Base-by-base conservation (phyloP, 108 stramenopile genomes). In the Phaeodactylum tricornutum region DNA sequence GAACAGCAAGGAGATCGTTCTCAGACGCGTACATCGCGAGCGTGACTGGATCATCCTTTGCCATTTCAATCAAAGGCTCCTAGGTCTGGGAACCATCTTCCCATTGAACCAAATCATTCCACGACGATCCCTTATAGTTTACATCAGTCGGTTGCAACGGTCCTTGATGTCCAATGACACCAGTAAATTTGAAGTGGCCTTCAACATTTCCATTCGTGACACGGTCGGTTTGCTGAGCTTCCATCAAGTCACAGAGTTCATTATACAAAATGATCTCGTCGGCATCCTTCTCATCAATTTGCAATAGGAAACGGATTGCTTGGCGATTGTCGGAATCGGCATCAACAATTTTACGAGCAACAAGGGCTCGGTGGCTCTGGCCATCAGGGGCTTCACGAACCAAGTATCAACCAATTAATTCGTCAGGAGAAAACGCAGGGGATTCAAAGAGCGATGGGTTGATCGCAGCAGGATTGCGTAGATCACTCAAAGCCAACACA, bases 91-190 rank as follows among this genome's bases (percentile, higher is more conserved):
- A 39, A 23, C 53, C 59, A 25, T 47, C 45, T 36, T 55, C 64
- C 63, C 63, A 65, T 29, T 71, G 35, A 9, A 65, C 35, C 14
- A 29, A 8, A 4, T 66, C 54, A 47, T 72, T 72, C 29, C 37
- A 65, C 15, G 30, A 45, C 21, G 43, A 46, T 41, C 61, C 55
- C 17, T 55, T 61, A 29, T 56, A 67, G 5, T 36, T 12, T 16
- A 36, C 38, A 30, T 61, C 42, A 30, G 27, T 28, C 2, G 34
- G 29, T 1, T 7, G 4, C 22, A 66, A 28, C 2, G 62, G 62
- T 7, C 62, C 62, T 45, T 53, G 33, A 37, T 61, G 60, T 11
- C 35, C 59, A 14, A 5, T 3, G 27, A 60, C 42, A 3, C 12
- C 8, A 7, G n/a, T 29, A 24, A 42, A 60, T 16, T 20, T 19